A percentile compares a stretch with the other conserved stretches of the same genome.
phyloP scores from a whole-genome alignment of 2,329 filamentous ascomycete genomes.

The Scytalidium sp. region DNA sequence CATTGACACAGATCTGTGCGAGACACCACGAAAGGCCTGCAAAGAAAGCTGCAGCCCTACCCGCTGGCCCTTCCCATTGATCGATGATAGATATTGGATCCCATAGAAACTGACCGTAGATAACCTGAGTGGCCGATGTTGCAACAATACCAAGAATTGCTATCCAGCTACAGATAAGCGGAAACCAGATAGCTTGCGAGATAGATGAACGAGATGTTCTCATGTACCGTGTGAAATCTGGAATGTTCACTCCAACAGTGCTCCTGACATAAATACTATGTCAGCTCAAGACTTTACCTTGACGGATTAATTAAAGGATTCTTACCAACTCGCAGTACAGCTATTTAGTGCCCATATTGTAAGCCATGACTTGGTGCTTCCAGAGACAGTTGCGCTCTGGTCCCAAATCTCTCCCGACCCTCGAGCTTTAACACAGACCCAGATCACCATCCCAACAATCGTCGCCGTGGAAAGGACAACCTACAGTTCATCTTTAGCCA shows the following conservation, averaged over 20 bases:
- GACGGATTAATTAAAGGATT: too few relatives aligned
- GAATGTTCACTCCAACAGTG: slow-evolving; percentile 31
- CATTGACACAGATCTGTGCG: slow-evolving; percentile 53
- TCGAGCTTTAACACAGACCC: slow-evolving; percentile 47
- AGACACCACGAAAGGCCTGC: slow-evolving; percentile 50
- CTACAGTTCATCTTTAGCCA: too few relatives aligned
- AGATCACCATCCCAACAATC: too few relatives aligned
- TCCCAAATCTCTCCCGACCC: slow-evolving; percentile 30
- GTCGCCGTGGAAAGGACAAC: too few relatives aligned
- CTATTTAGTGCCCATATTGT: slow-evolving; percentile 25
- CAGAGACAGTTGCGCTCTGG: slow-evolving; percentile 18
- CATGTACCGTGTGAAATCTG: slow-evolving; percentile 31
- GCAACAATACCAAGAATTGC: slow-evolving; percentile 52
- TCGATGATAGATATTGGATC: slow-evolving; percentile 43
- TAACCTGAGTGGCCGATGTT: slow-evolving; percentile 50
- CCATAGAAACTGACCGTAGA: slow-evolving; percentile 50
- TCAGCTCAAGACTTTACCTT: too few relatives aligned
- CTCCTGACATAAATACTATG: slow-evolving; percentile 1
- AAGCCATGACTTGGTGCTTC: slow-evolving; percentile 22
- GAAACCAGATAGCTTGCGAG: slow-evolving; percentile 35
- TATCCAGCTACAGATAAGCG: slow-evolving; percentile 25
- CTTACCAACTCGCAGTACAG: slow-evolving; percentile 23
- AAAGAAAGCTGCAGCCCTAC: slow-evolving; percentile 43
- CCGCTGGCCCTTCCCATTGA: slow-evolving; percentile 43
- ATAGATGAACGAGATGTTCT: slow-evolving; percentile 21